These are phyloP conservation scores for Zhuliangozyma blackwelliae DNA, from an alignment of 1,139 yeast genomes.

Conservation along the genomic window DNA sequence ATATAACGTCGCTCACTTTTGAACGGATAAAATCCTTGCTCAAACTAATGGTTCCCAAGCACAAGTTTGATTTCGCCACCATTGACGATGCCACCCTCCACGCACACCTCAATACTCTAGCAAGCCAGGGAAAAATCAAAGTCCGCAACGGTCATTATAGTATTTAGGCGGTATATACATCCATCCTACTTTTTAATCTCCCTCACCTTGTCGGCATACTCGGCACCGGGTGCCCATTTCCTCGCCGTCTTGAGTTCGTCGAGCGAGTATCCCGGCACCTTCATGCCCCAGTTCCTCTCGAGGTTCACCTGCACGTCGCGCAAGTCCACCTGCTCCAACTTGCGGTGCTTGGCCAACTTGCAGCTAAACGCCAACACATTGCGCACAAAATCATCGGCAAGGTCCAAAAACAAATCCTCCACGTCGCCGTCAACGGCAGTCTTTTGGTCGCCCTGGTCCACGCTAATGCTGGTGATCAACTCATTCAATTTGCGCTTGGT, in stretches of 20 bases:
- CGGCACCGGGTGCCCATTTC: slow-evolving; percentile 70
- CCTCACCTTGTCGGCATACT: slow-evolving; percentile 60
- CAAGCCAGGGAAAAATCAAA: slow-evolving; percentile 13
- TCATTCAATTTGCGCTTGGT: slow-evolving; percentile 87
- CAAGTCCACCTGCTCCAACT: slow-evolving; percentile 82
- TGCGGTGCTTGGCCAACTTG: slow-evolving; percentile 89
- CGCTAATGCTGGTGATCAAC: slow-evolving; percentile 74
- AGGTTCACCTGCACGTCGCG: slow-evolving; percentile 87
- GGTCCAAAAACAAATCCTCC: slow-evolving; percentile 81
- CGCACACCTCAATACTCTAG: slow-evolving; percentile 15
- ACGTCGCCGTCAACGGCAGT: slow-evolving; percentile 95
- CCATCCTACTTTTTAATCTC: slow-evolving; percentile 5
- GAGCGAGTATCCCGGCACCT: slow-evolving; percentile 88
- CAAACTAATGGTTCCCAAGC: slow-evolving; percentile 9
- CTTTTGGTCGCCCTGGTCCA: slow-evolving; percentile 84
- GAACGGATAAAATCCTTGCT: slow-evolving; percentile 11
- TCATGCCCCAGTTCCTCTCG: slow-evolving; percentile 93
- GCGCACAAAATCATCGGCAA: slow-evolving; percentile 93
- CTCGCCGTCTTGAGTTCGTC: slow-evolving; percentile 87
- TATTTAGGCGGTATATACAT: neutral
- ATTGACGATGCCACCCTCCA: slow-evolving; percentile 5
- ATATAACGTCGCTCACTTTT: slow-evolving; percentile 6
- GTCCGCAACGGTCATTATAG: slow-evolving; percentile 15
- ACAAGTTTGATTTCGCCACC: slow-evolving; percentile 5
- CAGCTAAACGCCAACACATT: slow-evolving; percentile 92